phyloP scores from a whole-genome alignment of 2,329 filamentous ascomycete species.

The Apiospora pterosperma region DNA sequence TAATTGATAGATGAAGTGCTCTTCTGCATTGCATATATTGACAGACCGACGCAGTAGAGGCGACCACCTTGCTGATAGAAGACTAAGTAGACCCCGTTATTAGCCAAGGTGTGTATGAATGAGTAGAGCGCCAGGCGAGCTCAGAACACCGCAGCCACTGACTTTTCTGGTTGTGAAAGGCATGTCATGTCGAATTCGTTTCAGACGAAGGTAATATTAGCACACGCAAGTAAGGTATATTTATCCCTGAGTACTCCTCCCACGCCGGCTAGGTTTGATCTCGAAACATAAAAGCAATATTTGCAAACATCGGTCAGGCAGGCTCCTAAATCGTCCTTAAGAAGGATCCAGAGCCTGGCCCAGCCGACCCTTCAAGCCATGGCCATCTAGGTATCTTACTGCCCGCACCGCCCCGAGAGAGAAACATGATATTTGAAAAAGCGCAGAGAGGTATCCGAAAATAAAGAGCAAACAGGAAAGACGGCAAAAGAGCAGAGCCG shows the following conservation, averaged over 20 bases:
- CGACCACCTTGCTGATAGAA: too few relatives aligned
- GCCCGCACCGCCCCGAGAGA: background rate
- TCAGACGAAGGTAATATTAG: slow-evolving; percentile 14
- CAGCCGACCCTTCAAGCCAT: background rate
- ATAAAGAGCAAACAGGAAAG: background rate
- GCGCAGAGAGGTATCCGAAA: background rate
- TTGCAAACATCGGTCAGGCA: background rate
- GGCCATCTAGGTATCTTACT: background rate
- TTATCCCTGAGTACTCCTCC: background rate
- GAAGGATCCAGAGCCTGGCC: background rate
- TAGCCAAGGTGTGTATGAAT: too few relatives aligned
- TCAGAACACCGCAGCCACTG: too few relatives aligned
- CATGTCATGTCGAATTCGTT: slow-evolving; percentile 10
- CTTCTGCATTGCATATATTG: too few relatives aligned
- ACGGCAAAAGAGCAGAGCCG: background rate
- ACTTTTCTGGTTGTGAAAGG: too few relatives aligned
- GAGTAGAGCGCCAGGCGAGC: too few relatives aligned
- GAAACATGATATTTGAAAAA: background rate
- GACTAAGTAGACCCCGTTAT: too few relatives aligned
- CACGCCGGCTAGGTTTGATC: slow-evolving; percentile 1
- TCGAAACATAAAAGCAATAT: background rate
- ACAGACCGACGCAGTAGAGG: too few relatives aligned
- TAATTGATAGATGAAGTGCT: too few relatives aligned
- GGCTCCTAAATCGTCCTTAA: background rate
- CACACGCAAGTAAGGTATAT: slow-evolving; percentile 6